Percentiles rank a stretch among this genome's conserved stretches.
phyloP scores from a whole-genome alignment of 176 grass and related monocot genomes.

The Cenchrus fungigraminus region DNA sequence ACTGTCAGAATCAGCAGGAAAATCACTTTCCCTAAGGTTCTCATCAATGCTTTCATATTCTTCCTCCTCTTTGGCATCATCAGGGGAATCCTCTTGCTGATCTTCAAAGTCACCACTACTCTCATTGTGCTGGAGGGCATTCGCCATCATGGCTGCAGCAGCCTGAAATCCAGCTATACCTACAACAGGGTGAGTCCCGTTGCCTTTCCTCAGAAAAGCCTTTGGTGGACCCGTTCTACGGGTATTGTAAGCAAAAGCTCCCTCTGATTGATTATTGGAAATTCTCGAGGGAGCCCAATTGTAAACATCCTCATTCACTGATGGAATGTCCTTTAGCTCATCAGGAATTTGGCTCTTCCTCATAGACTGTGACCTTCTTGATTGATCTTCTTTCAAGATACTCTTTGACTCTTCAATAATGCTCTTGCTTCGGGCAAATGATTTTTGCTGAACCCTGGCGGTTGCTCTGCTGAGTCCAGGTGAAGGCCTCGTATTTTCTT shows the following conservation, averaged over 20 bases:
- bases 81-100: slow-evolving; percentile 55
- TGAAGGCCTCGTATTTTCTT: slow-evolving; percentile 93
- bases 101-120: slow-evolving; percentile 64
- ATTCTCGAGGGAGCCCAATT: slow-evolving; percentile 51
- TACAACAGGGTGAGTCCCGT: slow-evolving; percentile 37
- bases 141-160: slow-evolving; percentile 51
- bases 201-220: slow-evolving; percentile 67
- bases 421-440: slow-evolving; percentile 78
- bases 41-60: slow-evolving; percentile 81
- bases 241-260: slow-evolving; percentile 42
- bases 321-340: slow-evolving; percentile 78
- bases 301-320: slow-evolving; percentile 55
- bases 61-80: slow-evolving; percentile 80
- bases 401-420: slow-evolving; percentile 74
- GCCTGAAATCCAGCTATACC: slow-evolving; percentile 46
- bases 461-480: slow-evolving; percentile 58
- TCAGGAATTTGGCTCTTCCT: slow-evolving; percentile 64
- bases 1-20: slow-evolving; percentile 78
- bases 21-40: slow-evolving; percentile 60
- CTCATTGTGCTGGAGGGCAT: slow-evolving; percentile 45
- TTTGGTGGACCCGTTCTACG: slow-evolving; percentile 47
- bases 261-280: slow-evolving; percentile 48
- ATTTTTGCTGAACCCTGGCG: slow-evolving; percentile 57
- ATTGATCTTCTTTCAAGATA: slow-evolving; percentile 78
- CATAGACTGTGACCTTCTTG: slow-evolving; percentile 79